Conservation (phyloP, 495 filamentous ascomycete species). For the Pseudotulostoma volvatum region DNA sequence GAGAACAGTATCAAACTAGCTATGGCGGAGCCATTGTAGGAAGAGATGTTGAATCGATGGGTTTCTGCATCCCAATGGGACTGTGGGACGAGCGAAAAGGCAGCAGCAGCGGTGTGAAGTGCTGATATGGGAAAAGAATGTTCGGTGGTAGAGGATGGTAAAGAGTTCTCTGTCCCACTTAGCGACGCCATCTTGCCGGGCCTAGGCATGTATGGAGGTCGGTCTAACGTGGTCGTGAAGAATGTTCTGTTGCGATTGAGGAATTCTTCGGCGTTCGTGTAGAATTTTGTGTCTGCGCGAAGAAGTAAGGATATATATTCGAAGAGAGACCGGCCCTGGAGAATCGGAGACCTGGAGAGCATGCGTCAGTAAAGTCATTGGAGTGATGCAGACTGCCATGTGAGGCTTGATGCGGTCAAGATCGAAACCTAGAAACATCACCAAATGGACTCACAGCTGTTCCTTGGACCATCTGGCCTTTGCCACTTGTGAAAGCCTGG, state of each 20-base stretch:
- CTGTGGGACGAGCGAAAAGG: slow-evolving; percentile 23
- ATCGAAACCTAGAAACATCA: neutral
- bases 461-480: slow-evolving; percentile 14
- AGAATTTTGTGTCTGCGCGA: slow-evolving; percentile 43
- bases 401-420: too few relatives aligned
- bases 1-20: slow-evolving; percentile 3
- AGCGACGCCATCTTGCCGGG: slow-evolving; percentile 2
- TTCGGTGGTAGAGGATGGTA: slow-evolving; percentile 4
- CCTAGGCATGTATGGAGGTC: slow-evolving; percentile 16
- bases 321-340: slow-evolving; percentile 15
- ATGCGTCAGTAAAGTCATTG: slow-evolving; percentile 1
- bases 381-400: too few relatives aligned
- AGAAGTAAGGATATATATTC: slow-evolving; percentile 36
- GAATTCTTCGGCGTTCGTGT: slow-evolving; percentile 40
- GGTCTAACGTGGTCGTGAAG: slow-evolving; percentile 33
- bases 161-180: neutral
- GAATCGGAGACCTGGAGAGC: slow-evolving; percentile 14
- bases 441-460: slow-evolving; percentile 16
- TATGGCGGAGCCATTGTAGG: slow-evolving; percentile 19
- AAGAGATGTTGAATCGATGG: slow-evolving; percentile 22
- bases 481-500: slow-evolving; percentile 18
- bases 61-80: slow-evolving; percentile 22
- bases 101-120: slow-evolving; percentile 24
- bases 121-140: slow-evolving; percentile 15
- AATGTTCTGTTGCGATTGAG: slow-evolving; percentile 43